Evolutionary conservation across 2,329 filamentous ascomycete species (phyloP), one percentile per base, ranked within the genome.

Genomic region (Anthostomella pinea): DNA sequence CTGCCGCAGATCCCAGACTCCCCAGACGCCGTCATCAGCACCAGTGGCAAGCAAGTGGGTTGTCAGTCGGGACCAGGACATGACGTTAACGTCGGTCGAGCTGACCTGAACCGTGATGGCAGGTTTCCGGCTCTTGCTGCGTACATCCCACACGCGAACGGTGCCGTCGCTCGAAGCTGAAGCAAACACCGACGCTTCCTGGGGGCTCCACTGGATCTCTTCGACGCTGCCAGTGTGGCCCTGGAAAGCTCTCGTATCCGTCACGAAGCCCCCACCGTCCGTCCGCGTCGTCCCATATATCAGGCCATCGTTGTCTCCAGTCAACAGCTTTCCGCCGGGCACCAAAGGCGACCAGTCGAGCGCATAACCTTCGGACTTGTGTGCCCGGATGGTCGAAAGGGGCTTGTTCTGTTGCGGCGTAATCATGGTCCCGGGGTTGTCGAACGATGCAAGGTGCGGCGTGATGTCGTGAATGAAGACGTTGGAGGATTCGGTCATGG

Each of bases 181-280:
- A 0, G 93, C 86, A 58, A 98, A 98, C 18, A 97, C 93, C 43
- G 89, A 90, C 46, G 81, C 81, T 68, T 98, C 93, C 13, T 83
- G 87, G 0, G 93, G 93, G 33, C 87, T 95, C 93, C 93, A 98
- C 65, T 97, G 91, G 17, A 98, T 72, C 60, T 98, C 93, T 69
- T 98, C 93, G 11, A 98, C 81, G 33, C 86, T 91, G 57, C 82
- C 79, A 7, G 75, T 77, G 69, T 98, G 93, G 33, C 90, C 91
- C 15, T 79, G 79, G 67, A 94, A 95, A 1, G 91, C 73, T 27
- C 85, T 78, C 9, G 78, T 86, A 61, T 96, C 90, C 5, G 89
- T 95, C 13, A 87, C 83, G 75, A 89, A 97, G 45, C 86, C 85
- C 34, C 90, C 93, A 41, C 87, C 88, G 57, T 93, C 87, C 33